Evolutionary conservation across 352 stramenopile genomes (phyloP), one percentile per base, ranked within the genome.

Genomic region (Globisporangium sylvaticum): DNA sequence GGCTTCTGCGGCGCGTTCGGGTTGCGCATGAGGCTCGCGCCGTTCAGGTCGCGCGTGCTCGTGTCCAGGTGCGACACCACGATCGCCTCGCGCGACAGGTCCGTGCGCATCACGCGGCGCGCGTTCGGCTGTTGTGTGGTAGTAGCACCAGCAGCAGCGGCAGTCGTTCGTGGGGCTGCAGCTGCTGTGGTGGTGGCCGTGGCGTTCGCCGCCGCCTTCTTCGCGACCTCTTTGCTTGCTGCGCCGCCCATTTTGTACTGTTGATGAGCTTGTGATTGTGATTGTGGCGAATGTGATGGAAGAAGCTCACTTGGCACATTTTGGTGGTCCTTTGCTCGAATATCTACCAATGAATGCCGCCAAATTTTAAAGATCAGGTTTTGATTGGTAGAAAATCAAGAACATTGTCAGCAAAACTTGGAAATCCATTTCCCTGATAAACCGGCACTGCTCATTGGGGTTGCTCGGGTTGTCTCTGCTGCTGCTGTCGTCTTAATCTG

Each of bases 61-160:
- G 57, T 83, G 62, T 63, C 74, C 61, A 31, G 32, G 53, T 37
- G 69, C 53, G 22, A 70, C n/a, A 71, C 73, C 37, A 80, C 73
- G 1, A 75, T 57, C 18, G 77, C 58, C n/a, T 81, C 75, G 5
- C 77, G 66, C 25, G 73, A 78, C n/a, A 84, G 56, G n/a, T 81
- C 75, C 4, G 69, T 76, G 65, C 74, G 75, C 58, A 83, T 75
- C 55, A 80, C 60, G 27, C 59, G 46, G 37, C 27, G 22, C 18
- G 44, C 53, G 29, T 15, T 9, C 0, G 3, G 14, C 18, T 44
- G 57, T 20, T 50, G 42, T 50, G 42, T 12, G 6, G 6, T 3
- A 50, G 42, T 50, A 54, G 62, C 18, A 6, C 7, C 32, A 25
- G 54, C 53, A 20, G 12, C 37, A 46, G 37, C 9, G 2, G 10